phyloP scores from a whole-genome alignment of 2,329 filamentous ascomycete species.

The Malbranchea zuffiana region DNA sequence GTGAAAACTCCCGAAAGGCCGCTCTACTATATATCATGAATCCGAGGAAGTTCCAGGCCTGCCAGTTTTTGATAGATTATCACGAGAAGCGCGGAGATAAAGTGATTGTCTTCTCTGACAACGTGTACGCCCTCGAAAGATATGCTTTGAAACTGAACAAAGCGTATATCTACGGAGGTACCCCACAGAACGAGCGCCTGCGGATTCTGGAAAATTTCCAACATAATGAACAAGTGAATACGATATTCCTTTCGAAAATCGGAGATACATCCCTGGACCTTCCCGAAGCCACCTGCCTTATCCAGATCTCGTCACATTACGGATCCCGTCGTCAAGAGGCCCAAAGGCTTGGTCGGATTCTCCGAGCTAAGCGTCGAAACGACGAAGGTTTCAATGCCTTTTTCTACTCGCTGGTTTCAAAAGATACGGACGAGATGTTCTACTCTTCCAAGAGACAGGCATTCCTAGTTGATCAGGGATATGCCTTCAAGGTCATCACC shows the following conservation, averaged over 20 bases:
- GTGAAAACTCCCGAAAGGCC: constrained; percentile 55
- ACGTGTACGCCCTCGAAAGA: constrained; percentile 79
- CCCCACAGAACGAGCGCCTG: constrained; percentile 72
- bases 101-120: constrained; percentile 96
- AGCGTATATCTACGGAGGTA: constrained; percentile 84
- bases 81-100: constrained; percentile 93
- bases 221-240: constrained; percentile 79
- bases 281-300: constrained; percentile 89
- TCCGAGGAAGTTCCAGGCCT: constrained; percentile 90
- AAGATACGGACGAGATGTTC: constrained; percentile 96
- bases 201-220: constrained; percentile 89
- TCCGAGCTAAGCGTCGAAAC: constrained; percentile 87
- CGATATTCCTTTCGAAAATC: constrained; percentile 92
- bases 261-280: constrained; percentile 96
- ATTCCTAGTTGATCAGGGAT: constrained; percentile 94
- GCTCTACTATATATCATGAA: constrained; percentile 90
- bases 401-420: constrained; percentile 94
- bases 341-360: constrained; percentile 81
- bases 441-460: constrained; percentile 95
- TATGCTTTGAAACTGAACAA: constrained; percentile 79
- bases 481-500: constrained; percentile 98
- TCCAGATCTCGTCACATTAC: constrained; percentile 96
- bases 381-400: constrained; percentile 99
- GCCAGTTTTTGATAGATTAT: constrained; percentile 96
- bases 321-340: constrained; percentile 94